Evolutionary conservation across 352 stramenopile genomes (phyloP).

Genomic region (Salisapilia sapeloensis): DNA sequence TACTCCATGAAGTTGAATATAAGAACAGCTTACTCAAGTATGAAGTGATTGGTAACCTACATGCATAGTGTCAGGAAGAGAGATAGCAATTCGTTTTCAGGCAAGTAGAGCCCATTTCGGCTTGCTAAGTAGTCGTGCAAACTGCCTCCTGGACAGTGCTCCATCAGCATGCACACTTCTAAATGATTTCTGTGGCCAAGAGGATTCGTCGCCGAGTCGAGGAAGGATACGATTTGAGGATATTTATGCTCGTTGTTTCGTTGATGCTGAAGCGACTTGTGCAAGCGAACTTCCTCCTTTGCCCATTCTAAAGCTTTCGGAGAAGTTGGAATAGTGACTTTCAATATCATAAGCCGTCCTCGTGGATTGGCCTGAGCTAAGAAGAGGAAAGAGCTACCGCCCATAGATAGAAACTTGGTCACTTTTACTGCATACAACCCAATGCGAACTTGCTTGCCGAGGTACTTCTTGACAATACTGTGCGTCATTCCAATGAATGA

Average conservation of each 20-base stretch:
- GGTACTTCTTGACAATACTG: constrained; percentile 50
- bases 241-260: too few relatives aligned
- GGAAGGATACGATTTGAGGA: constrained; percentile 48
- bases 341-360: too few relatives aligned
- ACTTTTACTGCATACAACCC: constrained; percentile 46
- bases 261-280: constrained; percentile 43
- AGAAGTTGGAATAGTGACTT: too few relatives aligned
- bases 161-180: constrained; percentile 93
- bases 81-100: constrained; percentile 36
- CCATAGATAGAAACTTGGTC: constrained; percentile 59
- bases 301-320: constrained; percentile 36
- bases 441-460: constrained; percentile 44
- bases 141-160: constrained; percentile 89
- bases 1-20: constrained; percentile 6
- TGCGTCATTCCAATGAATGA: too few relatives aligned
- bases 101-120: constrained; percentile 59
- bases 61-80: constrained; percentile 61
- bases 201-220: constrained; percentile 26
- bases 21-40: neutral
- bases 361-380: constrained; percentile 59
- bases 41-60: constrained; percentile 13
- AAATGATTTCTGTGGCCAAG: constrained; percentile 16
- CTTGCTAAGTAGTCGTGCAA: constrained; percentile 87
- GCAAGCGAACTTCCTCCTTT: constrained; percentile 53
- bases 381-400: constrained; percentile 72